Conservation (phyloP, 208 protist genomes). For the Naegleria lovaniensis region DNA sequence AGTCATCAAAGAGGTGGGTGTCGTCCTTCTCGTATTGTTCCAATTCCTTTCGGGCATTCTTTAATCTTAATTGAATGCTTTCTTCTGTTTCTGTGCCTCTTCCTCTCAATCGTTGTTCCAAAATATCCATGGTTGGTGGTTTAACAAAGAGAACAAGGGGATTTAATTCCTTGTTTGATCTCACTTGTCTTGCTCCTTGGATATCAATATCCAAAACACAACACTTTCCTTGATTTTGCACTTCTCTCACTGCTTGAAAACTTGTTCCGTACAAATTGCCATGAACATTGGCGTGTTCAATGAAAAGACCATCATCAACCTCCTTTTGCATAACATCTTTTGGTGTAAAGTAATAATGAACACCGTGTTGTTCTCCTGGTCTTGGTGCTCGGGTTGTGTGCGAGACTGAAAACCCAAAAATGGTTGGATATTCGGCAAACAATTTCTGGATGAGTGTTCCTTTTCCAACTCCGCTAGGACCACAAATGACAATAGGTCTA, state of each 20-base stretch:
- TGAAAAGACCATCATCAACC: conserved; percentile 54
- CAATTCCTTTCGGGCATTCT: conserved; percentile 54
- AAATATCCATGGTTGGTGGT: conserved; percentile 54
- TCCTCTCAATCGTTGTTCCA: conserved; percentile 61
- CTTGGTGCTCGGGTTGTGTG: conserved; percentile 72
- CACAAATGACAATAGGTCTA: conserved; percentile 61
- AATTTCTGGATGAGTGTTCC: conserved; percentile 66
- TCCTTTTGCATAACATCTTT: conserved; percentile 52
- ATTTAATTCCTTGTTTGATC: conserved; percentile 42
- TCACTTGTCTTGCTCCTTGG: conserved; percentile 60
- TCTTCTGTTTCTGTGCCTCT: conserved; percentile 72
- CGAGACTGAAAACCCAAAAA: conserved; percentile 73
- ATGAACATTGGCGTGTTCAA: conserved; percentile 67
- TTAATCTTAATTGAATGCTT: conserved; percentile 56
- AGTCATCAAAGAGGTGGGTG: conserved; percentile 57
- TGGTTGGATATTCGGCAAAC: conserved; percentile 47
- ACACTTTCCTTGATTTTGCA: conserved; percentile 28
- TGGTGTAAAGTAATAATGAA: conserved; percentile 70
- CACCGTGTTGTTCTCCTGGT: conserved; percentile 63
- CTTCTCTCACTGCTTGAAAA: conserved; percentile 53
- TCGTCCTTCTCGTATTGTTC: conserved; percentile 49
- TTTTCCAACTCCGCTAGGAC: conserved; percentile 74
- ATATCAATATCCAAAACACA: conserved; percentile 73
- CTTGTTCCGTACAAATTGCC: conserved; percentile 74
- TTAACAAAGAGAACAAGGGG: conserved; percentile 61